phyloP scores from a whole-genome alignment of 371 early-diverging fungal genomes.

The Basidiobolus heterosporus region DNA sequence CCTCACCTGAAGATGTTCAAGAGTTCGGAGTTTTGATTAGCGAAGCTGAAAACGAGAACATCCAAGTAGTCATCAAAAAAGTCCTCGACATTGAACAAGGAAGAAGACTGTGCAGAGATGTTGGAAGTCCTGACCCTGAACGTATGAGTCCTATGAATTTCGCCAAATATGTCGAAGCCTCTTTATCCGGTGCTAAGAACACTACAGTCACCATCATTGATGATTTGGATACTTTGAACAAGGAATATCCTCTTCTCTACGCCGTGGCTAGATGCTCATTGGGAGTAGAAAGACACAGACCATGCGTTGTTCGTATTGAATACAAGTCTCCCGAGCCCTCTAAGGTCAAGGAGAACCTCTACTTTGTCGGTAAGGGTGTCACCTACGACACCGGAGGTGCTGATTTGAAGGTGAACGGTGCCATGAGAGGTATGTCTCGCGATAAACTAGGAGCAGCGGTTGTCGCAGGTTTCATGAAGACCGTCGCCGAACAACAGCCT shows the following conservation, averaged over 20 bases:
- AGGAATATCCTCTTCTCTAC: conserved; percentile 69
- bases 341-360: conserved; percentile 65
- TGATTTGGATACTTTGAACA: conserved; percentile 43
- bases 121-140: conserved; percentile 72
- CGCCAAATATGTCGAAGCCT: conserved; percentile 45
- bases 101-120: conserved; percentile 54
- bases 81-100: conserved; percentile 52
- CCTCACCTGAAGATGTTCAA: conserved; percentile 25
- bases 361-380: conserved; percentile 81
- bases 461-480: conserved; percentile 68
- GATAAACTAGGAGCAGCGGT: conserved; percentile 82
- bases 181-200: conserved; percentile 23
- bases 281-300: conserved; percentile 54
- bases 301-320: conserved; percentile 61
- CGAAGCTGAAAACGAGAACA: conserved; percentile 10
- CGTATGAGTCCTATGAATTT: conserved; percentile 67
- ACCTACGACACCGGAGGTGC: conserved; percentile 85
- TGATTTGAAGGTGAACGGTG: conserved; percentile 66
- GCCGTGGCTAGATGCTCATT: conserved; percentile 67
- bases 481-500: conserved; percentile 43
- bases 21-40: conserved; percentile 16
- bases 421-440: conserved; percentile 80
- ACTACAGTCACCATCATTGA: conserved; percentile 43
- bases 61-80: conserved; percentile 19
- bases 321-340: conserved; percentile 57